Base-by-base conservation (phyloP, 345 rosid species). In the Ricinus communis region DNA sequence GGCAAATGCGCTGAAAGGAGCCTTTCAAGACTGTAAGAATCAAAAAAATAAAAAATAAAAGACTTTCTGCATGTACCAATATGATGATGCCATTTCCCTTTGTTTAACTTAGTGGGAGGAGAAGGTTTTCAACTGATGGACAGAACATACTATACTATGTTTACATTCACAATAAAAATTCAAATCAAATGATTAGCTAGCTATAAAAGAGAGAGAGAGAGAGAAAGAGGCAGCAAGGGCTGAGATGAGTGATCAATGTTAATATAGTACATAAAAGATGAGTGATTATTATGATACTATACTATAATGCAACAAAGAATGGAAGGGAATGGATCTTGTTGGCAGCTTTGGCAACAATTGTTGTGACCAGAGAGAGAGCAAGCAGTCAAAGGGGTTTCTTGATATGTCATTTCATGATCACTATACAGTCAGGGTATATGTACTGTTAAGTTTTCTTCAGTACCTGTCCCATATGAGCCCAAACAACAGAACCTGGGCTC, bases 181-280 rank as follows among this genome's bases (percentile, higher is more conserved):
- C 63, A 81, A 78, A 72, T 70, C 83, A 77, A 82, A 82, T 80
- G 84, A 82, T 84, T 84, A 82, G 79, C n/a, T 15, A 12, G 47
- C n/a, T 18, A 1, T 43, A 61, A 68, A 58, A 61, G 65, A 62
- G 7, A 40, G 24, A 33, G 64, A 69, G 55, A 45, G 22, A 19
- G 43, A 1, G 31, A 58, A 45, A 27, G 66, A 6, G 38, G 38
- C 2, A 33, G 38, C 38, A 33, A n/a, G n/a, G n/a, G n/a, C n/a
- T 33, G 38, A 33, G 45, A 31, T 50, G 58, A 70, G 66, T 59
- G 53, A 70, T 59, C 65, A 30, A 5, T 21, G 55, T n/a, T 43
- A 33, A 2, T 33, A 6, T 33, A 33, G 38, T 33, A 33, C 38
- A 33, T 6, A 33, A 33, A 33, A 33, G 38, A 33, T 6, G 38